These are phyloP conservation scores for Sarocladiaceae sp. DNA, from an alignment of 2,329 filamentous ascomycete genomes.

Conservation along the genomic window DNA sequence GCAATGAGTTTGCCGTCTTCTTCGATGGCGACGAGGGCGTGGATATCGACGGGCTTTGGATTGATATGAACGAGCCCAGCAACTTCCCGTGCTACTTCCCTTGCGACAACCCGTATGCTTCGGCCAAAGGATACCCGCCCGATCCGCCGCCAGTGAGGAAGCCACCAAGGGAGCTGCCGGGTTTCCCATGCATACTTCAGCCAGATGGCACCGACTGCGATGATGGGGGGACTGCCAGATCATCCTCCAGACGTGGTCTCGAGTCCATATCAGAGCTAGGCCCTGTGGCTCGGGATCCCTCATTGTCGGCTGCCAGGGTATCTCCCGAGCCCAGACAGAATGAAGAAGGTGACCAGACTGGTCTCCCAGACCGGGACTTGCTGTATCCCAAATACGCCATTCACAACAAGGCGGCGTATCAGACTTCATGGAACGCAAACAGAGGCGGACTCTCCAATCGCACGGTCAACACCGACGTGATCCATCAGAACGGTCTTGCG, in stretches of 20 bases:
- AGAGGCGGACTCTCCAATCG: conserved; percentile 53
- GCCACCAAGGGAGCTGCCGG: conserved; percentile 58
- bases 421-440: conserved; percentile 36
- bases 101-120: conserved; percentile 18
- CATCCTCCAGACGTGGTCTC: background rate
- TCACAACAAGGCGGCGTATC: conserved; percentile 59
- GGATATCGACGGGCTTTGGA: conserved; percentile 73
- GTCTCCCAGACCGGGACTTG: conserved; percentile 49
- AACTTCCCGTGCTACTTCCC: conserved; percentile 33
- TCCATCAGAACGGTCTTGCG: conserved; percentile 62
- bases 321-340: conserved; percentile 45
- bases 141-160: conserved; percentile 55
- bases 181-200: conserved; percentile 48
- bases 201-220: conserved; percentile 11
- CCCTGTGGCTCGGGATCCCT: background rate
- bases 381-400: conserved; percentile 72
- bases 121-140: conserved; percentile 46
- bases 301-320: background rate
- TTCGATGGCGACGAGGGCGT: conserved; percentile 59
- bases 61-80: conserved; percentile 55
- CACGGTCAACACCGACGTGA: conserved; percentile 70
- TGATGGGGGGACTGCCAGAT: background rate
- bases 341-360: conserved; percentile 29
- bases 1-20: conserved; percentile 57
- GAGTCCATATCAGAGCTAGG: background rate